Evolutionary conservation across 495 filamentous ascomycete species (phyloP).

Genomic region (Aspergillus ostianus): DNA sequence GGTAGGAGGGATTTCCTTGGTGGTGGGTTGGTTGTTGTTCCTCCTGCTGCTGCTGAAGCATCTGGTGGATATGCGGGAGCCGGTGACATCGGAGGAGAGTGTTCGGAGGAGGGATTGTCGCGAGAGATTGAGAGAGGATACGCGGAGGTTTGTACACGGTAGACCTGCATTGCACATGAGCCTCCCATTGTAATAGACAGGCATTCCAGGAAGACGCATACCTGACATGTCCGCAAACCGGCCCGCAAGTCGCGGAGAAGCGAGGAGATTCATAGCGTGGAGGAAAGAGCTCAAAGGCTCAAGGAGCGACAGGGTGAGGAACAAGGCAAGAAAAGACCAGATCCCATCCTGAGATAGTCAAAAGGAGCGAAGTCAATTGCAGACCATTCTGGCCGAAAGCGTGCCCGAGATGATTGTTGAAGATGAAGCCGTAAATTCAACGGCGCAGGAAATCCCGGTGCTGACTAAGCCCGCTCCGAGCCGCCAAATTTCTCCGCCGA

Average conservation of each 20-base stretch:
- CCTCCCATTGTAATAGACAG: background rate
- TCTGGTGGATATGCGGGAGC: background rate
- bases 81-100: background rate
- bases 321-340: background rate
- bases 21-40: background rate
- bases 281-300: conserved; percentile 15
- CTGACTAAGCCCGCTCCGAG: conserved; percentile 15
- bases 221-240: conserved; percentile 4
- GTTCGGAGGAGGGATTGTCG: background rate
- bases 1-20: conserved; percentile 1
- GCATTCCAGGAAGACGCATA: background rate
- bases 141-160: background rate
- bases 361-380: conserved; percentile 11
- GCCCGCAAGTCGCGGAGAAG: conserved; percentile 25
- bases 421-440: background rate
- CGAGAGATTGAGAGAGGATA: background rate
- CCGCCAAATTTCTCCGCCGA: conserved; percentile 16
- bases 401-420: background rate
- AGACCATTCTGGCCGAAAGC: conserved; percentile 2
- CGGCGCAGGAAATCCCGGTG: background rate
- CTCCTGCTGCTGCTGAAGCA: background rate
- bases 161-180: background rate
- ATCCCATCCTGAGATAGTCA: conserved; percentile 4
- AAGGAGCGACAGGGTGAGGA: conserved; percentile 7
- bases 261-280: conserved; percentile 33